Evolutionary conservation across 345 rosid genomes (phyloP).

Genomic region (Heritiera littoralis): DNA sequence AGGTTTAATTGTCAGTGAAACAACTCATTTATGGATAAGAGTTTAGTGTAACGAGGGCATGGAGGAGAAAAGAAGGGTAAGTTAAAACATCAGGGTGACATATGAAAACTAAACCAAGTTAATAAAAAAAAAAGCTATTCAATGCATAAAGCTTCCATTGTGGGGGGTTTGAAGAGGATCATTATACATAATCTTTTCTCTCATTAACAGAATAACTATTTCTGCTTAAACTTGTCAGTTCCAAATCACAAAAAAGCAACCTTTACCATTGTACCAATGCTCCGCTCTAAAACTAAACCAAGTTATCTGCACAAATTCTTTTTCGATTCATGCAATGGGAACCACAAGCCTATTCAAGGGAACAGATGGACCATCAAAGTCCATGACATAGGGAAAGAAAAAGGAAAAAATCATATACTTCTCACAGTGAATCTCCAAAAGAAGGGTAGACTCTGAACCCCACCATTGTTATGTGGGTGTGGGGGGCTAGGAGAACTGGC

Average conservation of each 20-base stretch:
- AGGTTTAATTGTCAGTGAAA: background rate
- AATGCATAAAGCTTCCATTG: too few relatives aligned
- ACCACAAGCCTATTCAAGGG: slow-evolving; percentile 22
- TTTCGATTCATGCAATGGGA: slow-evolving; percentile 16
- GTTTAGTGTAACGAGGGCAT: background rate
- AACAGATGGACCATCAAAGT: slow-evolving; percentile 30
- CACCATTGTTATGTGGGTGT: slow-evolving; percentile 30
- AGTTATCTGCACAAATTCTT: background rate
- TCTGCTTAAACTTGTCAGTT: too few relatives aligned
- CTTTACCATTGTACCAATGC: too few relatives aligned
- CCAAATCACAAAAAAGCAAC: too few relatives aligned
- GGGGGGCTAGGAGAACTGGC: slow-evolving; percentile 43
- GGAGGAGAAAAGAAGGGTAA: background rate
- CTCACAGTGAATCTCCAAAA: slow-evolving; percentile 24
- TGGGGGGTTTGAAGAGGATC: too few relatives aligned
- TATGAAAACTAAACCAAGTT: too few relatives aligned
- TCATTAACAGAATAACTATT: too few relatives aligned
- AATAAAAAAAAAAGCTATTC: too few relatives aligned
- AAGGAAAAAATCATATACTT: slow-evolving; percentile 22
- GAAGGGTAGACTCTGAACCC: slow-evolving; percentile 23
- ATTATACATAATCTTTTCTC: too few relatives aligned
- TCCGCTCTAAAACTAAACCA: background rate
- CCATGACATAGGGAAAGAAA: slow-evolving; percentile 36
- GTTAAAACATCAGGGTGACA: background rate
- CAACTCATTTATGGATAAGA: background rate